A percentile compares a stretch with the other conserved stretches of the same genome.
Conservation (phyloP, 2,329 filamentous ascomycete species). For the Chrysoporthe austroafricana region DNA sequence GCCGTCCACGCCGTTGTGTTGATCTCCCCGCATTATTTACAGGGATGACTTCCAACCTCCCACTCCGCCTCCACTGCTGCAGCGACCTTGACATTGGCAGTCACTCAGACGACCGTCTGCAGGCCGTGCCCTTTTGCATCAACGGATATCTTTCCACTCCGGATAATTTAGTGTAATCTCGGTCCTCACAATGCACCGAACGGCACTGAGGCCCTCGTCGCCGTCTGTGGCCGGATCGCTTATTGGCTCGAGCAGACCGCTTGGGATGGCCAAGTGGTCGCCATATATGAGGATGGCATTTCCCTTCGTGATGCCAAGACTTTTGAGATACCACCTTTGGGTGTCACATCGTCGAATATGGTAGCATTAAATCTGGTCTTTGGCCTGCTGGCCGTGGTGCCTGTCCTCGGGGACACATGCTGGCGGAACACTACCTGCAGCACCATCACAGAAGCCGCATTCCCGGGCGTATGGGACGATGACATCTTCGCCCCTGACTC, state of each 20-base stretch:
- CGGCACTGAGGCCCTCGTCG: background rate
- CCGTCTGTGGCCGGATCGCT: background rate
- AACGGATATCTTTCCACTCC: conserved; percentile 6
- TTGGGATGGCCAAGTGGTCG: background rate
- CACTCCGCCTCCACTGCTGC: background rate
- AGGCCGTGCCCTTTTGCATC: background rate
- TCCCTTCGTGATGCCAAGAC: background rate
- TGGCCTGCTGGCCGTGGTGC: conserved; percentile 36
- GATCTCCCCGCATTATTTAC: conserved; percentile 8
- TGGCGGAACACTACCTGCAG: conserved; percentile 61
- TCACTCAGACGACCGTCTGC: background rate
- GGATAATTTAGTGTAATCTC: conserved; percentile 18
- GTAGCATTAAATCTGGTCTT: conserved; percentile 11
- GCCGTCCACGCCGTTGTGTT: background rate
- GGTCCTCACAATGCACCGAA: conserved; percentile 28
- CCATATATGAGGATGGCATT: conserved; percentile 1
- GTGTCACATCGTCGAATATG: conserved; percentile 11
- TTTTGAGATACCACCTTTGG: background rate
- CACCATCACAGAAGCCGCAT: conserved; percentile 52
- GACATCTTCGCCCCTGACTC: conserved; percentile 60
- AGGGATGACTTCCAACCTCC: conserved; percentile 9
- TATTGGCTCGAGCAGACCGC: conserved; percentile 15
- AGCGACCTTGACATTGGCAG: conserved; percentile 5
- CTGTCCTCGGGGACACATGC: conserved; percentile 42
- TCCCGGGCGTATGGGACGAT: conserved; percentile 60